Evolutionary conservation across 2,329 filamentous ascomycete genomes (phyloP).

Genomic region (Fusarium fujikuroi): DNA sequence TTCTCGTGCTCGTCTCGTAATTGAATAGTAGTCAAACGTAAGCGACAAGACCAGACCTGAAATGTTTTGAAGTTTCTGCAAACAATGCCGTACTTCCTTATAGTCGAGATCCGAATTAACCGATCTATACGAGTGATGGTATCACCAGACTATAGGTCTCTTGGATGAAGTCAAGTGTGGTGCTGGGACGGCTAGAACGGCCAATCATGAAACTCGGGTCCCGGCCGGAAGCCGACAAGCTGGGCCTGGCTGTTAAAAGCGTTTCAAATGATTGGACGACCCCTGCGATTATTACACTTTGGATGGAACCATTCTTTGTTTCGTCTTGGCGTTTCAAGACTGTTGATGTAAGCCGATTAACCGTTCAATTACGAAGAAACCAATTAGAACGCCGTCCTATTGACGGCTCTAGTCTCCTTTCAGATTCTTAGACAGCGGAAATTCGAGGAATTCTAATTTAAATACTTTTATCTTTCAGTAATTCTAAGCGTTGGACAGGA

Average conservation of each 20-base stretch:
- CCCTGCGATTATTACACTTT: background rate
- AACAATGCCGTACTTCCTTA: background rate
- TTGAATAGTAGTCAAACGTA: background rate
- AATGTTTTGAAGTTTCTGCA: background rate
- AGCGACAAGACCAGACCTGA: background rate
- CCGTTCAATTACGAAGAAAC: background rate
- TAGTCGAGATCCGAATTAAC: background rate
- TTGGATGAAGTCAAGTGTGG: background rate
- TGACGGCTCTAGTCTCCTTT: too few relatives aligned
- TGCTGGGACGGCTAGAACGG: background rate
- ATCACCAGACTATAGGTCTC: background rate
- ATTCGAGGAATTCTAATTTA: too few relatives aligned
- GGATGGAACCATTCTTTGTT: slow-evolving; percentile 1
- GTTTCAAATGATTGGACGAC: slow-evolving; percentile 4
- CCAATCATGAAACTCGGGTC: background rate
- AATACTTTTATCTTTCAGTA: too few relatives aligned
- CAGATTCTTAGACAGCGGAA: too few relatives aligned
- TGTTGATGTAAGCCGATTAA: background rate
- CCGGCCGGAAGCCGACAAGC: background rate
- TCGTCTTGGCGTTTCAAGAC: slow-evolving; percentile 23
- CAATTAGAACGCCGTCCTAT: background rate
- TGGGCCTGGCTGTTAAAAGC: background rate
- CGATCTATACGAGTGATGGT: background rate
- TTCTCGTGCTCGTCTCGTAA: background rate
- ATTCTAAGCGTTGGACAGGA: too few relatives aligned